phyloP scores from a whole-genome alignment of 306 rosid species.

The Cyamopsis tetragonoloba region DNA sequence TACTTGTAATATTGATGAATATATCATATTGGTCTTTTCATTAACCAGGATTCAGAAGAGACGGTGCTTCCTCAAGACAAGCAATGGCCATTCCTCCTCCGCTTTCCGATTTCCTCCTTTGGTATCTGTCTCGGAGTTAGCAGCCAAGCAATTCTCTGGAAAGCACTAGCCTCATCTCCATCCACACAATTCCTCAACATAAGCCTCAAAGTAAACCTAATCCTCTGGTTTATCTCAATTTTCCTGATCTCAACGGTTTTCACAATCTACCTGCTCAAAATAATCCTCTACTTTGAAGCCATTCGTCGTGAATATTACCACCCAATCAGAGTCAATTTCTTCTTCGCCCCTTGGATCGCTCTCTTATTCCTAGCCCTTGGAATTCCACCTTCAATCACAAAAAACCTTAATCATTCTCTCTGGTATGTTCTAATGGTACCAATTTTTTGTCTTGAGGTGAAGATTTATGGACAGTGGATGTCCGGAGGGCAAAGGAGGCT shows the following conservation, averaged over 20 bases:
- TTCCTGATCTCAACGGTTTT: conserved; percentile 33
- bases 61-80: conserved; percentile 69
- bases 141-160: conserved; percentile 96
- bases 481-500: conserved; percentile 87
- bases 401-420: conserved; percentile 40
- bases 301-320: conserved; percentile 90
- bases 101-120: conserved; percentile 66
- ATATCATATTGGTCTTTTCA: neutral
- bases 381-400: conserved; percentile 61
- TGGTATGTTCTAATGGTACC: conserved; percentile 90
- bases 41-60: conserved; percentile 75
- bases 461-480: conserved; percentile 98
- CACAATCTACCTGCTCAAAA: conserved; percentile 50
- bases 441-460: conserved; percentile 70
- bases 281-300: conserved; percentile 77
- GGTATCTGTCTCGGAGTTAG: conserved; percentile 87
- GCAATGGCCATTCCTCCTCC: conserved; percentile 82
- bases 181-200: conserved; percentile 67
- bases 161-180: conserved; percentile 57
- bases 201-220: conserved; percentile 46
- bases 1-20: neutral
- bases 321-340: conserved; percentile 84
- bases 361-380: conserved; percentile 75
- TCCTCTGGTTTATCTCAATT: conserved; percentile 67
- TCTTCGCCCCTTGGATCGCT: conserved; percentile 87